These are phyloP conservation scores for Backusella westeae DNA, from an alignment of 192 early-diverging fungal species.

Conservation along the genomic window DNA sequence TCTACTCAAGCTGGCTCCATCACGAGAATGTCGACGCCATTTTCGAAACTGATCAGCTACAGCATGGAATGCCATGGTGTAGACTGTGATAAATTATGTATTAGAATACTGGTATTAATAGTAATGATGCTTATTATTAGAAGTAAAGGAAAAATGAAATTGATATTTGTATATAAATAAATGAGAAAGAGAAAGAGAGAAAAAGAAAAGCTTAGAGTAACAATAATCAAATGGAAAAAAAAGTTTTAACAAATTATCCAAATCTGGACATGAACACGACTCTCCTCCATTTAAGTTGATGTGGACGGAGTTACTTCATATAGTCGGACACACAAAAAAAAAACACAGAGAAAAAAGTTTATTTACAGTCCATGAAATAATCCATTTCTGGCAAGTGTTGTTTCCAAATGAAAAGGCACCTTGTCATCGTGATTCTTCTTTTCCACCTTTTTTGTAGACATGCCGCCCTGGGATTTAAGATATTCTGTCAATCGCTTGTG, in stretches of 20 bases:
- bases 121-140: not conserved
- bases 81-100: not conserved
- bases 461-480: conserved; percentile 23
- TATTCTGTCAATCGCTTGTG: conserved; percentile 27
- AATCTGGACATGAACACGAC: conserved; percentile 1
- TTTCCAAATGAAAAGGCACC: conserved; percentile 27
- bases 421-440: conserved; percentile 28
- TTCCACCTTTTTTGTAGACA: conserved; percentile 30
- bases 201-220: not conserved
- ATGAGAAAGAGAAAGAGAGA: not conserved
- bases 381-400: conserved; percentile 27
- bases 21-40: conserved; percentile 23
- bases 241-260: not conserved
- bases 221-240: conserved; percentile 7
- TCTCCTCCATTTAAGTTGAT: not conserved
- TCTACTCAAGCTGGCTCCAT: not conserved
- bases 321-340: not conserved
- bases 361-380: conserved; percentile 15
- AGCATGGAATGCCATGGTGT: conserved; percentile 14
- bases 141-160: not conserved
- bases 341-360: not conserved
- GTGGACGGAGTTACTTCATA: not conserved
- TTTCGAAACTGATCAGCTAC: conserved; percentile 18
- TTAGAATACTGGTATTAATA: not conserved
- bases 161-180: not conserved